Percentiles rank a stretch among this genome's conserved stretches.
Evolutionary conservation across 345 rosid genomes (phyloP).

Genomic region (Angophora floribunda): DNA sequence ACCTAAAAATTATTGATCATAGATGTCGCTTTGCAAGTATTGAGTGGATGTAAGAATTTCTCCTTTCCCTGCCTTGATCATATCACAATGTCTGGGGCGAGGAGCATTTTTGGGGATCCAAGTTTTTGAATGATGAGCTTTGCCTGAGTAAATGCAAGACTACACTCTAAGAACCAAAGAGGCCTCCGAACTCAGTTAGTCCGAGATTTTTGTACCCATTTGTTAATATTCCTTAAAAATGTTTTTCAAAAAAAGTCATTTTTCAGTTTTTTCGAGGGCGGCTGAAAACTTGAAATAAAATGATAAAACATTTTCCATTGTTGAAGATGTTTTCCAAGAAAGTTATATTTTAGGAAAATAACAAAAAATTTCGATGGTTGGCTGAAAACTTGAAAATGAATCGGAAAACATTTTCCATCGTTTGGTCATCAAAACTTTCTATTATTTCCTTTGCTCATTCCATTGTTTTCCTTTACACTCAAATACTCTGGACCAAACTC

Average conservation of each 20-base stretch:
- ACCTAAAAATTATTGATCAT: not conserved
- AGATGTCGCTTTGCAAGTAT: not conserved
- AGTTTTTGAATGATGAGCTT: not conserved
- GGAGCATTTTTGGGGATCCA: not conserved
- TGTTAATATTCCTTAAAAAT: not conserved
- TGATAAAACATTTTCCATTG: too few relatives aligned
- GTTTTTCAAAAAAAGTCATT: not conserved
- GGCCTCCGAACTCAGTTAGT: not conserved
- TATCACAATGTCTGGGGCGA: not conserved
- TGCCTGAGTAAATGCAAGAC: not conserved
- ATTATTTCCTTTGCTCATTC: not conserved
- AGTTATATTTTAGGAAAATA: not conserved
- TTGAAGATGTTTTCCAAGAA: too few relatives aligned
- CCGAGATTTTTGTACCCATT: not conserved
- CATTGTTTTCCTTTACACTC: not conserved
- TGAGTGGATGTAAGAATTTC: not conserved
- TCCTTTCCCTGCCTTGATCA: not conserved
- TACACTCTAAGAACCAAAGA: not conserved
- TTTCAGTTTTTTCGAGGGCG: too few relatives aligned
- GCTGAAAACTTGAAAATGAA: not conserved
- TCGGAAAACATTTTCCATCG: not conserved
- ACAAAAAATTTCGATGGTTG: rapidly evolving
- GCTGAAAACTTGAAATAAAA: too few relatives aligned
- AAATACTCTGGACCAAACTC: not conserved
- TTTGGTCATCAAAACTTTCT: too few relatives aligned